Evolutionary conservation across 257 asterid species (phyloP).

Genomic region (Paulownia fortunei): DNA sequence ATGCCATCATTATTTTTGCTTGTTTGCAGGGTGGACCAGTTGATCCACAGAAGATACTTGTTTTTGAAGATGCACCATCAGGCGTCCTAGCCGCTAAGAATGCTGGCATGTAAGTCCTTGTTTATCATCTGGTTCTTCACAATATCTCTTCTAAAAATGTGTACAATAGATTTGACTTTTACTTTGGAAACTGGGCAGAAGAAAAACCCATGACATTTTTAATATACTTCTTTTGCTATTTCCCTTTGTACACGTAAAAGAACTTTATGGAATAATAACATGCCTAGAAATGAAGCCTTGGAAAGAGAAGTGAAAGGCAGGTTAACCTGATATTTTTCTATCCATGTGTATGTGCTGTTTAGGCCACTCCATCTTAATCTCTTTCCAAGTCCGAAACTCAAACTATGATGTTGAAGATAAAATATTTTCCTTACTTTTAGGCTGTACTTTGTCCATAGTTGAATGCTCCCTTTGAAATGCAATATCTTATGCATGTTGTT

Average conservation of each 20-base stretch:
- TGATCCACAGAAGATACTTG: slow-evolving; percentile 71
- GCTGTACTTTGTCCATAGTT: not conserved
- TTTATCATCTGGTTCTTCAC: slow-evolving; percentile 3
- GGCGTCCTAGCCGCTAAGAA: slow-evolving; percentile 95
- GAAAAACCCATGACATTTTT: not conserved
- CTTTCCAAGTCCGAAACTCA: not conserved
- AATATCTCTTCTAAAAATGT: not conserved
- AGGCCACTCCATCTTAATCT: slow-evolving; percentile 3
- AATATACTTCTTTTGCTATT: not conserved
- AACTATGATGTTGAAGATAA: slow-evolving; percentile 10
- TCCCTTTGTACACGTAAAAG: not conserved
- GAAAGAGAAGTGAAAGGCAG: not conserved
- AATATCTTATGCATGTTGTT: not conserved
- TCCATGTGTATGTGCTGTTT: not conserved
- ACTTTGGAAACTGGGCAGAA: not conserved
- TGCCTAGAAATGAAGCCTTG: slow-evolving; percentile 1
- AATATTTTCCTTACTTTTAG: not conserved
- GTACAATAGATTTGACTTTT: not conserved
- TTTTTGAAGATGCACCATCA: slow-evolving; percentile 95
- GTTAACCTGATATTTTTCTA: not conserved
- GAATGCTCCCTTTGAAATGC: not conserved
- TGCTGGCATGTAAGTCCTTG: slow-evolving; percentile 81
- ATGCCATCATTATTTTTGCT: slow-evolving; percentile 23
- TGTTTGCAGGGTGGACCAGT: slow-evolving; percentile 72
- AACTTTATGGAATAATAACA: not conserved